These are phyloP conservation scores for Rhynchospora pubera DNA, from an alignment of 176 grass and related monocot species.

Conservation along the genomic window DNA sequence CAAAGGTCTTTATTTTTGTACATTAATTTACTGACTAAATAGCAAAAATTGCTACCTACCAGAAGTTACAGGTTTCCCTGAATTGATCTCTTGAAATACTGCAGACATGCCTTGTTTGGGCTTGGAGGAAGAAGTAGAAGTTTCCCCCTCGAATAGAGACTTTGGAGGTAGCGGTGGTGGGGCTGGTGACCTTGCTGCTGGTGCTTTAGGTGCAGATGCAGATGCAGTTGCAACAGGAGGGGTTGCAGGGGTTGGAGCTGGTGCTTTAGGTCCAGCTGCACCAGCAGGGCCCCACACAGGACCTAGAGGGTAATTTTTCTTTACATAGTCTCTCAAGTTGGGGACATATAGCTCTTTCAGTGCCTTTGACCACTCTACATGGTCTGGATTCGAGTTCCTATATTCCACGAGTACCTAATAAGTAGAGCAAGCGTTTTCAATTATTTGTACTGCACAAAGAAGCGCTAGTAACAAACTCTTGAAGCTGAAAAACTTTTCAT, in stretches of 20 bases:
- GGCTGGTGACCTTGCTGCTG: slow-evolving; percentile 34
- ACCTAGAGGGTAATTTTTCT: slow-evolving; percentile 78
- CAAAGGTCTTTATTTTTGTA: not conserved
- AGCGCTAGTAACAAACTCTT: not conserved
- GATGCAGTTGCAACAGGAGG: slow-evolving; percentile 48
- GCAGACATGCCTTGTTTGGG: slow-evolving; percentile 87
- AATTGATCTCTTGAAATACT: slow-evolving; percentile 86
- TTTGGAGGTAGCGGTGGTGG: slow-evolving; percentile 59
- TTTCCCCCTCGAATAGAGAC: slow-evolving; percentile 54
- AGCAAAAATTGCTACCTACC: slow-evolving; percentile 35
- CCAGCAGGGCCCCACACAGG: slow-evolving; percentile 58
- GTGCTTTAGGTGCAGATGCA: slow-evolving; percentile 46
- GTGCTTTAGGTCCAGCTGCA: slow-evolving; percentile 14
- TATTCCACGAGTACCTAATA: slow-evolving; percentile 85
- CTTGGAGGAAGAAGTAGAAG: slow-evolving; percentile 35
- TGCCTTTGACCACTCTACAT: slow-evolving; percentile 95
- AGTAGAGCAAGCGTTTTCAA: not conserved
- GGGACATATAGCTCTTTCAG: slow-evolving; percentile 88
- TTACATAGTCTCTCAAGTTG: slow-evolving; percentile 86
- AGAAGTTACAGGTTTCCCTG: slow-evolving; percentile 60
- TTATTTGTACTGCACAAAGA: not conserved
- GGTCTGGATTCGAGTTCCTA: slow-evolving; percentile 82
- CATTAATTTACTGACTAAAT: not conserved
- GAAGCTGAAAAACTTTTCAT: not conserved
- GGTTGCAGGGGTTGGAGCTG: slow-evolving; percentile 27